Percentiles rank a stretch among this genome's conserved stretches.
These are phyloP conservation scores for Euryodendron excelsum DNA, from an alignment of 148 eudicot genomes.

Conservation along the genomic window DNA sequence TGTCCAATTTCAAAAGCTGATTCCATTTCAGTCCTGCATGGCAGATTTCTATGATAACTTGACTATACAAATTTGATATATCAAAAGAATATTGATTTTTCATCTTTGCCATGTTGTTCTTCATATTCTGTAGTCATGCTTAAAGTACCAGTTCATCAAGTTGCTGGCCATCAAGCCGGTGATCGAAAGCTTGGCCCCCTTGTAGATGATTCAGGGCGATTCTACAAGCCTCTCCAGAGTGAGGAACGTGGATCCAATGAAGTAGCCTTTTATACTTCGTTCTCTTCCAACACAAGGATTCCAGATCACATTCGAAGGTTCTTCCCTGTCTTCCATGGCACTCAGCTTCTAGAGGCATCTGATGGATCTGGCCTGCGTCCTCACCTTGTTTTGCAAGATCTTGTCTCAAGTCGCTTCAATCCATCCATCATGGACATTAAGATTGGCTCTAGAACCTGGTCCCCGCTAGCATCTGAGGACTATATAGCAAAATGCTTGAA, in stretches of 20 bases:
- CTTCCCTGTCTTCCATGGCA: constrained; percentile 77
- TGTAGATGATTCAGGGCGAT: constrained; percentile 65
- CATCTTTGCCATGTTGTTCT: not conserved
- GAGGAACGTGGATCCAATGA: constrained; percentile 67
- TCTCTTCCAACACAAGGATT: constrained; percentile 49
- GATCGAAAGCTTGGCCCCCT: constrained; percentile 79
- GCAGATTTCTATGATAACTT: not conserved
- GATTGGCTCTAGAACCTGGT: constrained; percentile 89
- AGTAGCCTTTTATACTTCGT: constrained; percentile 59
- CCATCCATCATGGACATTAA: constrained; percentile 80
- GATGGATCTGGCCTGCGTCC: constrained; percentile 70
- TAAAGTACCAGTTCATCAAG: constrained; percentile 77
- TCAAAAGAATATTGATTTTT: not conserved
- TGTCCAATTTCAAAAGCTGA: not conserved
- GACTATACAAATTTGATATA: not conserved
- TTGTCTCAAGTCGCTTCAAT: constrained; percentile 34
- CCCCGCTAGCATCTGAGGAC: constrained; percentile 55
- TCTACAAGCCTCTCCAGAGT: constrained; percentile 93
- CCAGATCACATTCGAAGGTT: constrained; percentile 51
- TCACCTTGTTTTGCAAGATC: constrained; percentile 75
- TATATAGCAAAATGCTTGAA: constrained; percentile 65
- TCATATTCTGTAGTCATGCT: constrained; percentile 28
- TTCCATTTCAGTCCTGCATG: not conserved
- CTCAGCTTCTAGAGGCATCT: constrained; percentile 63
- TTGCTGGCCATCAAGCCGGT: constrained; percentile 80